Evolutionary conservation across 805 yeast species (phyloP).

Genomic region (Hagleromyces aurorensis): DNA sequence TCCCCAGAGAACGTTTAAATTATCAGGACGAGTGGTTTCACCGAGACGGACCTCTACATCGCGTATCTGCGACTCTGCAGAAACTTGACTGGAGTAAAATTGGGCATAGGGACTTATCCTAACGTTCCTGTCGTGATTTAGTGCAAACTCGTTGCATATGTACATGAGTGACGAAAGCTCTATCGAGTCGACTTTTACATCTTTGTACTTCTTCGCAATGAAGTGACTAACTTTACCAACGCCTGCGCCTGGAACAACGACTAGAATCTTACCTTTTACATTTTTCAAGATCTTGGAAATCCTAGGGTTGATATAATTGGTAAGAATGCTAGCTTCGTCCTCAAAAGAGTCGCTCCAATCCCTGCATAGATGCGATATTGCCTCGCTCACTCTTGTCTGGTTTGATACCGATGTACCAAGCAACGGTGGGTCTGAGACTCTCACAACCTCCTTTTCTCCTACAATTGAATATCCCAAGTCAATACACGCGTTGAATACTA

Average conservation of each 20-base stretch:
- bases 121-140: slow-evolving; percentile 24
- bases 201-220: slow-evolving; percentile 34
- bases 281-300: slow-evolving; percentile 36
- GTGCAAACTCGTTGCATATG: slow-evolving; percentile 53
- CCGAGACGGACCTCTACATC: slow-evolving; percentile 23
- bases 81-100: slow-evolving; percentile 57
- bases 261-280: too few species aligned
- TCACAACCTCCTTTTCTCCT: slow-evolving; percentile 6
- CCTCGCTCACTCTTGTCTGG: slow-evolving; percentile 48
- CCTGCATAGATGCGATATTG: slow-evolving; percentile 66
- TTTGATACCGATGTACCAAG: slow-evolving; percentile 14
- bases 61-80: slow-evolving; percentile 44
- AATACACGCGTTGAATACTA: slow-evolving; percentile 33
- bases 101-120: slow-evolving; percentile 48
- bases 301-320: slow-evolving; percentile 42
- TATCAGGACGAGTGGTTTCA: slow-evolving; percentile 36
- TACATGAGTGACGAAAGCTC: slow-evolving; percentile 77
- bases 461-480: slow-evolving; percentile 26
- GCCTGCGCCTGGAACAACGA: slow-evolving; percentile 85
- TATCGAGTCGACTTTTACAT: slow-evolving; percentile 54
- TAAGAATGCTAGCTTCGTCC: slow-evolving; percentile 45
- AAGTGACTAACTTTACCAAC: slow-evolving; percentile 71
- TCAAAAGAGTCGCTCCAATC: slow-evolving; percentile 60
- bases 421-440: slow-evolving; percentile 2
- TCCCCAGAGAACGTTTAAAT: slow-evolving; percentile 42